These are phyloP conservation scores for Ajuga reptans DNA, from an alignment of 305 asterid species.

Conservation along the genomic window DNA sequence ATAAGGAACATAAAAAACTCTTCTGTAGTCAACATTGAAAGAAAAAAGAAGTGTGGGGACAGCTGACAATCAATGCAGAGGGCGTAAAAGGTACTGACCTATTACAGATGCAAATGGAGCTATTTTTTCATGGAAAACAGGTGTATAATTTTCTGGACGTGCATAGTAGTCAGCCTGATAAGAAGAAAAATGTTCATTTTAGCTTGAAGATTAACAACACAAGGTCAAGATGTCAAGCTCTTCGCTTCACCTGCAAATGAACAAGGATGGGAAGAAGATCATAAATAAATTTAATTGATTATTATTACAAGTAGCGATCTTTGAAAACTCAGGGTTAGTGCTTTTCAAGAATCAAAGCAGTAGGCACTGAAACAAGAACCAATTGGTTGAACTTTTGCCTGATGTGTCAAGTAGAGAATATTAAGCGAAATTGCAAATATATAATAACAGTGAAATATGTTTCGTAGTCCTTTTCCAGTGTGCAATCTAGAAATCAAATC, in stretches of 20 bases:
- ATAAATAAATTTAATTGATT: neutral
- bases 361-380: neutral
- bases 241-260: neutral
- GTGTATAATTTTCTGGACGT: conserved; percentile 75
- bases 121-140: conserved; percentile 72
- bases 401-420: neutral
- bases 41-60: neutral
- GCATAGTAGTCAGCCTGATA: conserved; percentile 81
- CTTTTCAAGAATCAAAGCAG: neutral
- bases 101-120: conserved; percentile 80
- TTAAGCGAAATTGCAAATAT: neutral
- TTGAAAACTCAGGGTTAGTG: neutral
- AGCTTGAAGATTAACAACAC: conserved; percentile 10
- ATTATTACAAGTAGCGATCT: neutral
- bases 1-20: neutral
- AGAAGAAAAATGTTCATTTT: conserved; percentile 16
- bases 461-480: neutral
- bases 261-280: conserved; percentile 1
- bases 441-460: neutral
- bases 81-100: conserved; percentile 43
- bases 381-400: neutral
- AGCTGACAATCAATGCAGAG: neutral
- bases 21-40: neutral
- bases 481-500: neutral
- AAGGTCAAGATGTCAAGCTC: neutral